phyloP scores from a whole-genome alignment of 331 rosid species.

The Malus hybrid region DNA sequence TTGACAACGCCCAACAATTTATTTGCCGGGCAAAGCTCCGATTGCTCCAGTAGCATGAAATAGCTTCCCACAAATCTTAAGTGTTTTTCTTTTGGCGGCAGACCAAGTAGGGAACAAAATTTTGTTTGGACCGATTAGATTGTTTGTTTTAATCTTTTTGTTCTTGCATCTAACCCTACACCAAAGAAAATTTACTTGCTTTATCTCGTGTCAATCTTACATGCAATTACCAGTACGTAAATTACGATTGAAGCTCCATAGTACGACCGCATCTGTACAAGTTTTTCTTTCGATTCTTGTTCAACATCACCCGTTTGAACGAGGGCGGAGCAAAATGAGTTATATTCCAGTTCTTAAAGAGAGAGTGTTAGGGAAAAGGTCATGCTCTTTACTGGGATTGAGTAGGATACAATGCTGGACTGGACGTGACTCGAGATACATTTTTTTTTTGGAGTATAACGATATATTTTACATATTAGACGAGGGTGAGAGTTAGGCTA shows the following conservation, averaged over 20 bases:
- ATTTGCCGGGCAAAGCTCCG: not conserved
- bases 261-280: too few relatives aligned
- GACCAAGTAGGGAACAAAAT: too few relatives aligned
- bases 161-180: too few relatives aligned
- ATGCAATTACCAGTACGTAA: not conserved
- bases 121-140: not conserved
- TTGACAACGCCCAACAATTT: not conserved
- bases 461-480: too few relatives aligned
- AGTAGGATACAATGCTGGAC: too few relatives aligned
- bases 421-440: too few relatives aligned
- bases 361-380: too few relatives aligned
- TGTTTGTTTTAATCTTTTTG: too few relatives aligned
- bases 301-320: not conserved
- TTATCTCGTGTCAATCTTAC: not conserved
- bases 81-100: not conserved
- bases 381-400: not conserved
- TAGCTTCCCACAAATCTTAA: not conserved
- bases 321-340: not conserved
- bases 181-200: not conserved
- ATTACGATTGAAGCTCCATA: not conserved
- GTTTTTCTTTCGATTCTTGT: not conserved
- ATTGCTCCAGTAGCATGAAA: not conserved
- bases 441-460: too few relatives aligned
- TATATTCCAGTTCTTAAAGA: not conserved
- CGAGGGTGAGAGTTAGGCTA: too few relatives aligned